These are phyloP conservation scores for Tylopilus rubrobrunneus DNA, from an alignment of 768 basidiomycete species.

Conservation along the genomic window DNA sequence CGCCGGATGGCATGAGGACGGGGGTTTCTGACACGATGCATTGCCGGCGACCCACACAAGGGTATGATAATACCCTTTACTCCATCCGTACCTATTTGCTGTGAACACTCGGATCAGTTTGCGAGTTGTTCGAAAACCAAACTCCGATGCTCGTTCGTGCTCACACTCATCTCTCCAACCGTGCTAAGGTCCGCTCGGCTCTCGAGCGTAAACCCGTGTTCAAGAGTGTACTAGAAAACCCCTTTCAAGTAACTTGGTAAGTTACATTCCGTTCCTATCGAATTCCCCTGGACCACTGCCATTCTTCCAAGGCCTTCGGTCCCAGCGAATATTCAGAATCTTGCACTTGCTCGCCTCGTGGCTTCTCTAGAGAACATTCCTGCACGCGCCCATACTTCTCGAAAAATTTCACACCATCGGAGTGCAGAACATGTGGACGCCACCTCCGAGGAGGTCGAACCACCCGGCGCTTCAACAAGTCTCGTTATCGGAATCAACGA, in stretches of 20 bases:
- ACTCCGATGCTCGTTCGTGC: slow-evolving; percentile 37
- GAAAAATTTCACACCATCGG: slow-evolving; percentile 6
- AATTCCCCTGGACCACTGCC: neutral
- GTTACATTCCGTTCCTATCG: slow-evolving; percentile 9
- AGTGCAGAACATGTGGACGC: slow-evolving; percentile 28
- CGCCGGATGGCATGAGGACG: neutral
- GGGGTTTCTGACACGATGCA: too few relatives aligned
- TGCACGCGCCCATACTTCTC: slow-evolving; percentile 27
- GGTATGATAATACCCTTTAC: too few relatives aligned
- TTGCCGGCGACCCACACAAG: too few relatives aligned
- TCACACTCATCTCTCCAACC: slow-evolving; percentile 60
- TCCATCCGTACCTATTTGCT: too few relatives aligned
- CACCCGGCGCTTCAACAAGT: slow-evolving; percentile 28
- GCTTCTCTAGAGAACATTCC: slow-evolving; percentile 49
- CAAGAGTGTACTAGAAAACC: slow-evolving; percentile 69
- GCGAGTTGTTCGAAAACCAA: neutral
- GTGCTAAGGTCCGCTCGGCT: slow-evolving; percentile 44
- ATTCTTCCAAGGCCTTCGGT: slow-evolving; percentile 53
- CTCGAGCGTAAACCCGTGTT: slow-evolving; percentile 61
- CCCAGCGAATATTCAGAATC: slow-evolving; percentile 59
- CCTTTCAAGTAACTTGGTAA: slow-evolving; percentile 68
- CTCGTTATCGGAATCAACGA: slow-evolving; percentile 71
- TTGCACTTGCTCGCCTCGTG: slow-evolving; percentile 48
- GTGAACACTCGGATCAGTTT: too few relatives aligned
- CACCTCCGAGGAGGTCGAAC: slow-evolving; percentile 1